Evolutionary conservation across 2,329 filamentous ascomycete genomes (phyloP).

Genomic region (Fusarium kyushuense): DNA sequence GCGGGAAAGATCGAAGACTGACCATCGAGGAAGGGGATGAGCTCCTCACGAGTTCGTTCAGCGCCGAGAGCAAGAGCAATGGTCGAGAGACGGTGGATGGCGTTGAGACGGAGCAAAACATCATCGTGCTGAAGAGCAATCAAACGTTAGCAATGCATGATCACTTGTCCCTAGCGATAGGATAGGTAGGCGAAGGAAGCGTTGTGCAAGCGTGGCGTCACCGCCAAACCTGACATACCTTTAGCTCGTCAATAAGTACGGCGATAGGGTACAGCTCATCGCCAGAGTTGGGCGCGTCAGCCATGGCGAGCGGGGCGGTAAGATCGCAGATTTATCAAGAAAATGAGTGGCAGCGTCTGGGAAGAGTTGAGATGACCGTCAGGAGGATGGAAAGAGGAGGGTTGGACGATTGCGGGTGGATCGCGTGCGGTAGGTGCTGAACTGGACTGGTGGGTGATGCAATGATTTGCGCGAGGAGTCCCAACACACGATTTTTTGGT

Average conservation of each 20-base stretch:
- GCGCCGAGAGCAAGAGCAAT: constrained; percentile 96
- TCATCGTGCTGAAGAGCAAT: constrained; percentile 84
- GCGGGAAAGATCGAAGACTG: constrained; percentile 57
- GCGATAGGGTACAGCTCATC: constrained; percentile 99
- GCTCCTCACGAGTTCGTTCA: constrained; percentile 96
- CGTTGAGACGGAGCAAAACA: constrained; percentile 96
- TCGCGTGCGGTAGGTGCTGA: constrained; percentile 44
- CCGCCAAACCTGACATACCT: constrained; percentile 70
- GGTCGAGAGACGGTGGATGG: constrained; percentile 96
- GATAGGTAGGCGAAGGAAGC: constrained; percentile 27
- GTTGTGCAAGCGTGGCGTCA: constrained; percentile 42
- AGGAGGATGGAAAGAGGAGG: constrained; percentile 39
- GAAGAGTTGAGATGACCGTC: constrained; percentile 39
- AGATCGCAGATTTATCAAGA: constrained; percentile 50
- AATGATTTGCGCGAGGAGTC: constrained; percentile 51
- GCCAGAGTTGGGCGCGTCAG: constrained; percentile 86
- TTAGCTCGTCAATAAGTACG: constrained; percentile 99
- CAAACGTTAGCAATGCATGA: constrained; percentile 38
- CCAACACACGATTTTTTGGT: constrained; percentile 50
- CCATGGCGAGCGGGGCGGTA: constrained; percentile 73
- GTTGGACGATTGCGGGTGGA: constrained; percentile 47
- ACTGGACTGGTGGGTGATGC: constrained; percentile 47
- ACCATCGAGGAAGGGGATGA: constrained; percentile 99
- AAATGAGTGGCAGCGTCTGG: constrained; percentile 39
- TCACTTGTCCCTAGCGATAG: constrained; percentile 42